phyloP scores from a whole-genome alignment of 2,329 filamentous ascomycete genomes.

The Colletotrichum orchidophilum region DNA sequence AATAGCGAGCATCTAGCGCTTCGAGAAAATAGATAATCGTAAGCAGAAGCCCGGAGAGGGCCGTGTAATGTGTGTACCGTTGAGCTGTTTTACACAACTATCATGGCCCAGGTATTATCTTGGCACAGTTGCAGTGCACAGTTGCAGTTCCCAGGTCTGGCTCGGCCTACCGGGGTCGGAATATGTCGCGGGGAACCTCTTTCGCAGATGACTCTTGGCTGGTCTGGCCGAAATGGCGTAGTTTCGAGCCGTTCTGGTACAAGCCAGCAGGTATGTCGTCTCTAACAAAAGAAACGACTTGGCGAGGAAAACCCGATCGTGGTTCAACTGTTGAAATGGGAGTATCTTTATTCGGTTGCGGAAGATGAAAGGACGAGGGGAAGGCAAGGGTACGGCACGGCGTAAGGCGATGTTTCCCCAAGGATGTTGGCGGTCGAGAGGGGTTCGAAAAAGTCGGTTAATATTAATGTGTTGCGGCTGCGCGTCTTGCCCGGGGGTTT shows the following conservation, averaged over 20 bases:
- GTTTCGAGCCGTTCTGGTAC: background rate
- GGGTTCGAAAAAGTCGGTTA: background rate
- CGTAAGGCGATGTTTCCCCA: background rate
- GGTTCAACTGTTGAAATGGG: conserved; percentile 3
- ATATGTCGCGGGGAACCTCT: background rate
- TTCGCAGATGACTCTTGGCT: background rate
- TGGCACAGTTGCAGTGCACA: conserved; percentile 1
- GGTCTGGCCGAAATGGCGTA: background rate
- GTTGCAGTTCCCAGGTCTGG: conserved; percentile 14
- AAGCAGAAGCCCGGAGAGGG: background rate
- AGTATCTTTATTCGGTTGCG: conserved; percentile 2
- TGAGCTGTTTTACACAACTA: background rate
- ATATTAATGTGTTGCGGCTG: background rate
- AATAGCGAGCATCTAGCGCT: conserved; percentile 8
- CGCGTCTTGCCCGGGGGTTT: background rate
- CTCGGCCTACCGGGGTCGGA: conserved; percentile 10
- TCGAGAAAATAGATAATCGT: background rate
- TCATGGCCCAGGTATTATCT: conserved; percentile 21
- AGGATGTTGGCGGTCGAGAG: background rate
- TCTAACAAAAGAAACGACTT: background rate
- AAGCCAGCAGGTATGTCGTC: background rate
- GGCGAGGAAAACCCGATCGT: background rate
- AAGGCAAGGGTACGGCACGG: background rate
- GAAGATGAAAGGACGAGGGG: conserved; percentile 9
- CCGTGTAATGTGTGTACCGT: conserved; percentile 14